Evolutionary conservation across 345 rosid species (phyloP).

Genomic region (Mangifera indica): DNA sequence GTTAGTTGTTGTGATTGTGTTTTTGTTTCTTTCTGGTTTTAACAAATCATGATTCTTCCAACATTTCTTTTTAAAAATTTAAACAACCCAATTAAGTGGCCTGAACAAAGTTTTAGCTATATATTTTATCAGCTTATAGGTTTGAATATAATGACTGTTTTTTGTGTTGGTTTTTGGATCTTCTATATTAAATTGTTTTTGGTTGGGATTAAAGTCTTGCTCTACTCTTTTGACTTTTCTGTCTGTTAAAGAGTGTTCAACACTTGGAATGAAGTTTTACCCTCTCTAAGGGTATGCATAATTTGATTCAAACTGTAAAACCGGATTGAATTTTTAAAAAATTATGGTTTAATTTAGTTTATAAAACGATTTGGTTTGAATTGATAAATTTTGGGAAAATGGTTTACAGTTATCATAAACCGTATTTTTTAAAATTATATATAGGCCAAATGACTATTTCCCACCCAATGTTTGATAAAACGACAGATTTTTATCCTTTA

Average conservation of each 20-base stretch:
- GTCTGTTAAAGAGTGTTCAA: not conserved
- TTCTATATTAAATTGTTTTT: not conserved
- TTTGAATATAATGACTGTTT: not conserved
- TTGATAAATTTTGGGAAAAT: too few relatives aligned
- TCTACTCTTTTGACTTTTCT: not conserved
- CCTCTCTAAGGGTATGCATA: too few relatives aligned
- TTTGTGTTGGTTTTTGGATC: not conserved
- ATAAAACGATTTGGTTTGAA: too few relatives aligned
- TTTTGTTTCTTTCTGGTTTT: slow-evolving; percentile 8
- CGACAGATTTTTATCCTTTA: too few relatives aligned
- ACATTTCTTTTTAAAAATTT: not conserved
- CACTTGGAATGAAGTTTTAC: not conserved
- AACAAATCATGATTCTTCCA: not conserved
- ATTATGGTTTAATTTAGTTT: too few relatives aligned
- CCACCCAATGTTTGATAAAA: too few relatives aligned
- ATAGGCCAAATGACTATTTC: too few relatives aligned
- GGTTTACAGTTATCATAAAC: too few relatives aligned
- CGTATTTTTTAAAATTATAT: too few relatives aligned
- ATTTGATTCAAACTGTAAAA: too few relatives aligned
- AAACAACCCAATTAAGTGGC: slow-evolving; percentile 7
- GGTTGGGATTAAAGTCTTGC: not conserved
- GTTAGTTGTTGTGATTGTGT: slow-evolving; percentile 48
- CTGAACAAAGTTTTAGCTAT: slow-evolving; percentile 3
- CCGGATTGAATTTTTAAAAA: too few relatives aligned
- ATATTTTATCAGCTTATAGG: not conserved